Base-by-base conservation (phyloP, 305 asterid genomes). In the Solanum hybrid region DNA sequence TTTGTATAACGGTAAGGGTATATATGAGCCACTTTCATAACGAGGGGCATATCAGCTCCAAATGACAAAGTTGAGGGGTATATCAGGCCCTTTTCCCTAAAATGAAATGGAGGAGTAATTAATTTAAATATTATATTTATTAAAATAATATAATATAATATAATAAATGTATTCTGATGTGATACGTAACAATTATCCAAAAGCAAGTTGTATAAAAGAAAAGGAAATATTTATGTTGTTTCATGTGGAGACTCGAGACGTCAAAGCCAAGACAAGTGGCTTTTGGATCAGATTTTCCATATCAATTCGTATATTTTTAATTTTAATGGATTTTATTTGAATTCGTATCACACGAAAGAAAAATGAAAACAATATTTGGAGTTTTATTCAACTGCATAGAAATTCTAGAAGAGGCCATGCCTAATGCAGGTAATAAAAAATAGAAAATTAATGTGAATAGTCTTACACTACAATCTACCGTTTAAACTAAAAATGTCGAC, bases 221-320 rank as follows among this genome's bases (percentile, higher is more conserved):
- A 37, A 37, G 32, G 61, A 79, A n/a, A 37, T n/a, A 37, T 79
- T 22, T 79, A n/a, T n/a, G 22, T n/a, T 27, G 11, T 37, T 79
- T 79, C 61, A 37, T 12, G 86, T 80, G 86, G 86, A 80, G n/a
- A 80, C 22, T 80, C 33, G n/a, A 37, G n/a, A 79, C 22, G 86
- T 36, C 32, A 37, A 79, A 57, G 57, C 32, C 61, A n/a, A 79
- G 86, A 79, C 6, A 80, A 37, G 86, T 80, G 10, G 65, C 3
- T 80, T 57, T 37, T 38, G 86, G 86, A 38, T 24, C 33, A 37
- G 86, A 24, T 80, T 80, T 80, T 80, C 65, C n/a, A 80, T 11
- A 79, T 38, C 84, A 78, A 34, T 33, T 79, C 45, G 12, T 78
- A 77, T 4, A 77, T 33, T 20, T 33, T 78, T 8, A 61, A 1